Percentiles rank a stretch among this genome's conserved stretches.
Conservation (phyloP, 2,329 filamentous ascomycete species). For the Phoma herbarum region DNA sequence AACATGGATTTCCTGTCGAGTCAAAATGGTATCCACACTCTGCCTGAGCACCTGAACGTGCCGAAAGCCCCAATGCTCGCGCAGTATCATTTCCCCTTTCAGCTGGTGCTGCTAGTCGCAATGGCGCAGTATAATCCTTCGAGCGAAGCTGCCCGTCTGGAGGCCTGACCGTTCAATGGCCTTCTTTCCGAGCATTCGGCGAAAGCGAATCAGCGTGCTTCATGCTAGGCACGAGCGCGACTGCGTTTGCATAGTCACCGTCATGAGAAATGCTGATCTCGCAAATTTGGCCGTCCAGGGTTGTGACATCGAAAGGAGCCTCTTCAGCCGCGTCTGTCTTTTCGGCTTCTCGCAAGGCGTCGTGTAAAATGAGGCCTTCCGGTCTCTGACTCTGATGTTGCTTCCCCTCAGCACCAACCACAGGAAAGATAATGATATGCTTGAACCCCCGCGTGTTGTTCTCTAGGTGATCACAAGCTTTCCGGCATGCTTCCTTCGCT, state of each 20-base stretch:
- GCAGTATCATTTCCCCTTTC: background rate
- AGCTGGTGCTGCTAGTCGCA: background rate
- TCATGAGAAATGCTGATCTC: slow-evolving; percentile 88
- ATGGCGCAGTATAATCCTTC: background rate
- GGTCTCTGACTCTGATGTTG: slow-evolving; percentile 32
- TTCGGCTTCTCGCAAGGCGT: slow-evolving; percentile 11
- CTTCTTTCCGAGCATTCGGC: background rate
- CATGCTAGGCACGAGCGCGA: slow-evolving; percentile 64
- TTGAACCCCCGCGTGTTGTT: slow-evolving; percentile 38
- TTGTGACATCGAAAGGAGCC: background rate
- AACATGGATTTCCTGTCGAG: background rate
- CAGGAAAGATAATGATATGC: slow-evolving; percentile 53
- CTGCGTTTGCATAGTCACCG: slow-evolving; percentile 78
- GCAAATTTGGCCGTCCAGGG: slow-evolving; percentile 61
- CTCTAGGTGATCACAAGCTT: slow-evolving; percentile 50
- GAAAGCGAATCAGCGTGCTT: background rate
- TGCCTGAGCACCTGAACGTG: background rate
- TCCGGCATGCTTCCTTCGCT: slow-evolving; percentile 61
- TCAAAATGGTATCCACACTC: background rate
- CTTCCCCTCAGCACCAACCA: slow-evolving; percentile 5
- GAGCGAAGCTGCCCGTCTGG: background rate
- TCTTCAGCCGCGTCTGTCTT: background rate
- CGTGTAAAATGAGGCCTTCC: slow-evolving; percentile 39
- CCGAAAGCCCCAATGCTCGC: background rate
- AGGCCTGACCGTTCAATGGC: background rate